These are phyloP conservation scores for Ceratobasidium sp. DNA, from an alignment of 1,284 basidiomycete genomes.

Conservation along the genomic window DNA sequence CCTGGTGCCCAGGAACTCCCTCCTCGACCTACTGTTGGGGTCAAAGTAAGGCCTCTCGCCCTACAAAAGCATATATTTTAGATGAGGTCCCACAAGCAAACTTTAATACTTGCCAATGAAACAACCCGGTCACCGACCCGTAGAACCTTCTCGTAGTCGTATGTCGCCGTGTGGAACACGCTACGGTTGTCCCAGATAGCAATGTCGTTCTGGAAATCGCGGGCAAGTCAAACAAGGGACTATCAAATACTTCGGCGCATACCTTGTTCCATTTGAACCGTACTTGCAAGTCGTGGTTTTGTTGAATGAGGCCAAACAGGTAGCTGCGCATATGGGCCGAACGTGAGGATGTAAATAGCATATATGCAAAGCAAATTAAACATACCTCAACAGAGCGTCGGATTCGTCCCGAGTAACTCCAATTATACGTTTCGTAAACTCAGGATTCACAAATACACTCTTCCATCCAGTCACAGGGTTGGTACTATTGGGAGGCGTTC, in stretches of 20 bases:
- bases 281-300: conserved; percentile 77
- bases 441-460: conserved; percentile 72
- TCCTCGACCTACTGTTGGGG: conserved; percentile 63
- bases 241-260: neutral
- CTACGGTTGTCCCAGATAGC: conserved; percentile 65
- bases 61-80: neutral
- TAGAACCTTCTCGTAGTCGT: conserved; percentile 65
- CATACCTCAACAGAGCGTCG: conserved; percentile 61
- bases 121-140: conserved; percentile 72
- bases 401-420: conserved; percentile 73
- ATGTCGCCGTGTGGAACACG: conserved; percentile 69
- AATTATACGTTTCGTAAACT: conserved; percentile 74
- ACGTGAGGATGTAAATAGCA: neutral
- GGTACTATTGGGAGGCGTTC: conserved; percentile 27
- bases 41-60: conserved; percentile 76
- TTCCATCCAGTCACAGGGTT: conserved; percentile 78
- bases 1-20: conserved; percentile 59
- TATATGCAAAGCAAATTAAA: neutral
- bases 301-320: conserved; percentile 63
- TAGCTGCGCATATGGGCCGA: conserved; percentile 50
- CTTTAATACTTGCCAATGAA: conserved; percentile 54
- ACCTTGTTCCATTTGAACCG: conserved; percentile 61
- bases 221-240: neutral
- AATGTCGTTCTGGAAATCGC: conserved; percentile 52
- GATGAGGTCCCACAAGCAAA: neutral